Conservation (phyloP, 1,284 basidiomycete species). For the Sanguinoderma infundibulare region DNA sequence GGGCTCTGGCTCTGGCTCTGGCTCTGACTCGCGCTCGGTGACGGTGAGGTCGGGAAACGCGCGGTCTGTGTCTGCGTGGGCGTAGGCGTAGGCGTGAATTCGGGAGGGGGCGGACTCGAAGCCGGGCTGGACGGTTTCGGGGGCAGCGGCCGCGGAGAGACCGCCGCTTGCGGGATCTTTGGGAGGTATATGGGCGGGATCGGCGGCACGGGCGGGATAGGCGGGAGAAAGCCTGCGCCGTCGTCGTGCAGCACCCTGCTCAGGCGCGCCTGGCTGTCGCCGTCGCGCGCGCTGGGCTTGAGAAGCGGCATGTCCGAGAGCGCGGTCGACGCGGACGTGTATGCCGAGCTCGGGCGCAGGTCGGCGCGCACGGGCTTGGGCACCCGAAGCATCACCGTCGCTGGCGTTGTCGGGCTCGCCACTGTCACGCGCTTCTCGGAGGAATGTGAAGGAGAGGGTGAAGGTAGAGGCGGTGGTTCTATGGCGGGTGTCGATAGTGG, state of each 20-base stretch:
- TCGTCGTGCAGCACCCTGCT: not conserved
- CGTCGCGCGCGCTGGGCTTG: not conserved
- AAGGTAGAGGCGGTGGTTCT: not conserved
- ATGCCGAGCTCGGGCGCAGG: constrained; percentile 6
- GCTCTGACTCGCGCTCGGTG: not conserved
- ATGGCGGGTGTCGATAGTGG: constrained; percentile 1
- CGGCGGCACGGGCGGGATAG: not conserved
- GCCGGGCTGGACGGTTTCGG: not conserved
- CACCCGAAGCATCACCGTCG: not conserved
- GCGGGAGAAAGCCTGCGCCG: not conserved
- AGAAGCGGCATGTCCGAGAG: constrained; percentile 14
- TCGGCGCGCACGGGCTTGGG: constrained; percentile 5
- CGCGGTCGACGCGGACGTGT: constrained; percentile 14
- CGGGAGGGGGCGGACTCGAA: not conserved
- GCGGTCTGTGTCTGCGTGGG: not conserved
- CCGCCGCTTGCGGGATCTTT: not conserved
- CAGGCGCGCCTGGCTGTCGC: not conserved
- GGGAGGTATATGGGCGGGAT: not conserved
- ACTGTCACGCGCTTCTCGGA: not conserved
- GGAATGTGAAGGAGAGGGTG: not conserved
- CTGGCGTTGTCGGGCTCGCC: not conserved
- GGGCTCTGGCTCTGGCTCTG: not conserved
- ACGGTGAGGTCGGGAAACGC: not conserved
- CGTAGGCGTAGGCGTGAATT: not conserved
- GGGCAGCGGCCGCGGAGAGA: not conserved